Conservation (phyloP, 805 yeast genomes). For the Peterozyma toletana region DNA sequence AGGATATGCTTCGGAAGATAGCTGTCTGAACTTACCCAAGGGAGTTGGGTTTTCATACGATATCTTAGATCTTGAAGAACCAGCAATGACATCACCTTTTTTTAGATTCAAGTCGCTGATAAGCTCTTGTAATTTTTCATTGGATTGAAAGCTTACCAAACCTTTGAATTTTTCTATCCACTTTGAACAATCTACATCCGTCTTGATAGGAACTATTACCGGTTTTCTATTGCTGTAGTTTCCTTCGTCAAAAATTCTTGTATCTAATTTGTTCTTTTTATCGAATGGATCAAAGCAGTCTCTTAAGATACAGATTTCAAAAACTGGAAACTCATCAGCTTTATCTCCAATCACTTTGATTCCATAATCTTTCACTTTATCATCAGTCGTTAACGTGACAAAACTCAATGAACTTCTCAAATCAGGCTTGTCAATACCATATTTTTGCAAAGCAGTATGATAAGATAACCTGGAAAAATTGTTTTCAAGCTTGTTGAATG, state of each 20-base stretch:
- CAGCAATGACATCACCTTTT: slow-evolving; percentile 70
- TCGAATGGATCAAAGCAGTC: slow-evolving; percentile 29
- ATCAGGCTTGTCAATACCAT: slow-evolving; percentile 95
- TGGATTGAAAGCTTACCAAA: slow-evolving; percentile 21
- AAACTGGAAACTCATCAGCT: slow-evolving; percentile 46
- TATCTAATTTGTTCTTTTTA: slow-evolving; percentile 24
- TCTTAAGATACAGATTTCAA: slow-evolving; percentile 67
- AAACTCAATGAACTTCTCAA: slow-evolving; percentile 56
- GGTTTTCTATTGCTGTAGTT: slow-evolving; percentile 57
- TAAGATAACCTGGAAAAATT: slow-evolving; percentile 48
- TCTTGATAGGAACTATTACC: slow-evolving; percentile 40
- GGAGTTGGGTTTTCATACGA: slow-evolving; percentile 96
- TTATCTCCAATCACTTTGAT: slow-evolving; percentile 24
- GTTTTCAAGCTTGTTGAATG: slow-evolving; percentile 10
- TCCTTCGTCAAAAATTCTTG: slow-evolving; percentile 26
- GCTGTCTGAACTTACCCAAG: slow-evolving; percentile 75
- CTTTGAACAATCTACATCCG: slow-evolving; percentile 25
- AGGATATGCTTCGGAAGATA: slow-evolving; percentile 54
- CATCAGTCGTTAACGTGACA: slow-evolving; percentile 34
- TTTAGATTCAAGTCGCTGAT: slow-evolving; percentile 31
- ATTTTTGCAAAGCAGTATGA: slow-evolving; percentile 57
- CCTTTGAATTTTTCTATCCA: slow-evolving; percentile 35
- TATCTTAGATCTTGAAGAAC: slow-evolving; percentile 61
- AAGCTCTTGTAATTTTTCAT: slow-evolving; percentile 17
- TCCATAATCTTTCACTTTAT: slow-evolving; percentile 11